These are phyloP conservation scores for Nakazawaea peltata DNA, from an alignment of 805 yeast genomes.

Conservation along the genomic window DNA sequence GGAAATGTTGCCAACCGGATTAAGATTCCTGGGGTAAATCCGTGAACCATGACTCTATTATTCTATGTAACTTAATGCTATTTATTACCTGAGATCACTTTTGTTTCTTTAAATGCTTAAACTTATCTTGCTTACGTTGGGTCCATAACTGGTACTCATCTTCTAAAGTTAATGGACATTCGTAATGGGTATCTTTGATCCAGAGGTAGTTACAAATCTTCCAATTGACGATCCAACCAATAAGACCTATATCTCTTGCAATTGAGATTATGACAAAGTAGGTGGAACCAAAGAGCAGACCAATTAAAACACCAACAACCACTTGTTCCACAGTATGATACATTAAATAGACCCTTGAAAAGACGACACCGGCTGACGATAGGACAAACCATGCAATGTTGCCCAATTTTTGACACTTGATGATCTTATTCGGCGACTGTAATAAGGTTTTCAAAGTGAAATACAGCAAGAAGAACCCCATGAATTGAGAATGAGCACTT, in stretches of 20 bases:
- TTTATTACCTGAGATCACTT: not conserved
- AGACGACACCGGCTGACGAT: slow-evolving; percentile 38
- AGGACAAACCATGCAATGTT: slow-evolving; percentile 18
- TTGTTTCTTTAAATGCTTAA: no score
- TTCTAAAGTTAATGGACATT: slow-evolving; percentile 34
- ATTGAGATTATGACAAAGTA: slow-evolving; percentile 49
- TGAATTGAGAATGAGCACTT: slow-evolving; percentile 91
- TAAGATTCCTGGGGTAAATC: slow-evolving; percentile 23
- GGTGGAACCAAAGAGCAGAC: slow-evolving; percentile 46
- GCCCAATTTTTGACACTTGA: slow-evolving; percentile 17
- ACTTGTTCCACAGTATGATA: slow-evolving; percentile 78
- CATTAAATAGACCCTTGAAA: slow-evolving; percentile 66
- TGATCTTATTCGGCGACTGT: slow-evolving; percentile 32
- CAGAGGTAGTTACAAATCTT: slow-evolving; percentile 41
- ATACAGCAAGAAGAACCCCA: slow-evolving; percentile 75
- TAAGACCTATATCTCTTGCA: slow-evolving; percentile 58
- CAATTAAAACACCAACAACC: slow-evolving; percentile 59
- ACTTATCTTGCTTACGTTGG: slow-evolving; percentile 14
- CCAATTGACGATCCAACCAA: slow-evolving; percentile 57
- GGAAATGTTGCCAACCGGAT: slow-evolving; percentile 58
- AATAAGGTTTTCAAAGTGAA: slow-evolving; percentile 33
- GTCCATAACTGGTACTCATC: slow-evolving; percentile 35
- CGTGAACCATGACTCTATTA: slow-evolving; percentile 2
- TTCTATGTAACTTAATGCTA: not conserved
- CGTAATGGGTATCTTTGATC: slow-evolving; percentile 55